Conservation (phyloP, 2,329 filamentous ascomycete species). For the Epichloe scottii region DNA sequence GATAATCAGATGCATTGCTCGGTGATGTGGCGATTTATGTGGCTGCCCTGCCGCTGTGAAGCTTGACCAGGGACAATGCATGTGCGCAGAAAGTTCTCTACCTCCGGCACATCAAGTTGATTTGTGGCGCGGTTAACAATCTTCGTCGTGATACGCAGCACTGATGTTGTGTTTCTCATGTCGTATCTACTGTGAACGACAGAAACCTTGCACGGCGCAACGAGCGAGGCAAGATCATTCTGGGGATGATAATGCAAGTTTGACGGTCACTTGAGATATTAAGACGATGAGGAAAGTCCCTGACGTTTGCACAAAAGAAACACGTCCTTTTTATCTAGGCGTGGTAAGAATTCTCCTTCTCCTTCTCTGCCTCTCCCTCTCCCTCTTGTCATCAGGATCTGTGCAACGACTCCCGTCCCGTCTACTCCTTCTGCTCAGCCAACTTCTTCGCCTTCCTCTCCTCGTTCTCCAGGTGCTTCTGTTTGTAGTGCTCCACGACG, state of each 20-base stretch:
- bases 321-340: not conserved
- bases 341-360: not conserved
- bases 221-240: not conserved
- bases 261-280: too few relatives aligned
- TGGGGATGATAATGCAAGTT: not conserved
- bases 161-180: not conserved
- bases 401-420: slow-evolving; percentile 7
- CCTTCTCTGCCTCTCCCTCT: not conserved
- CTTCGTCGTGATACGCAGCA: not conserved
- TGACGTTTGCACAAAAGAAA: not conserved
- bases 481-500: slow-evolving; percentile 44
- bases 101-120: too few relatives aligned
- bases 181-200: not conserved
- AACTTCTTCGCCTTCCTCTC: slow-evolving; percentile 40
- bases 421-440: slow-evolving; percentile 24
- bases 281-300: slow-evolving; percentile 1
- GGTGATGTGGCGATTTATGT: not conserved
- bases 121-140: not conserved
- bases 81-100: not conserved
- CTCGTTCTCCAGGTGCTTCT: slow-evolving; percentile 41
- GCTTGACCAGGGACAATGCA: not conserved
- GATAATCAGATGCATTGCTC: not conserved
- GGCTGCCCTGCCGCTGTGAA: not conserved
- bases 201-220: not conserved
- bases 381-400: not conserved